A percentile compares a stretch with the other conserved stretches of the same genome.
These are phyloP conservation scores for Oenanthe javanica DNA, from an alignment of 140 eudicot species.

Conservation along the genomic window DNA sequence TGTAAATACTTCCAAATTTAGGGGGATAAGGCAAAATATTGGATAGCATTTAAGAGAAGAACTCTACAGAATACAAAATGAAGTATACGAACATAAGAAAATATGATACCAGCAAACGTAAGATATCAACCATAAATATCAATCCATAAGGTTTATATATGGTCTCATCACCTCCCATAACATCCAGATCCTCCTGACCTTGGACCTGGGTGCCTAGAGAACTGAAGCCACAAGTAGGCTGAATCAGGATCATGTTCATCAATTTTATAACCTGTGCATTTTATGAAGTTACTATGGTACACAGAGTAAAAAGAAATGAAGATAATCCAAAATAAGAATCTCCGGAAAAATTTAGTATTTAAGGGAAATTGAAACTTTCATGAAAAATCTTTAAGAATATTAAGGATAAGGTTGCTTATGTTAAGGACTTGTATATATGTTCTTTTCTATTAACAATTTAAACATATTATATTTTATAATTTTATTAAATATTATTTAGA, in stretches of 20 bases:
- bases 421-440: too few species aligned
- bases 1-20: neutral
- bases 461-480: too few species aligned
- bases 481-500: too few species aligned
- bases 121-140: too few species aligned
- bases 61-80: neutral
- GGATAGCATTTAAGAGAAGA: neutral
- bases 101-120: neutral
- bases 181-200: constrained; percentile 36
- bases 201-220: constrained; percentile 58
- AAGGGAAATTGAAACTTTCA: too few species aligned
- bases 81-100: neutral
- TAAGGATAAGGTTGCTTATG: too few species aligned
- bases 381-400: too few species aligned
- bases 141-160: neutral
- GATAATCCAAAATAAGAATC: neutral
- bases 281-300: neutral
- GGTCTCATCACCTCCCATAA: constrained; percentile 41
- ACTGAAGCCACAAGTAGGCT: constrained; percentile 39
- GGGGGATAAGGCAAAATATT: neutral
- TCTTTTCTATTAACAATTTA: too few species aligned
- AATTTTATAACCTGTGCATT: constrained; percentile 41
- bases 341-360: too few species aligned
- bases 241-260: constrained; percentile 57
- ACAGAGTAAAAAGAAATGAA: neutral